These are phyloP conservation scores for Penicillium soppii DNA, from an alignment of 495 filamentous ascomycete species.

Conservation along the genomic window DNA sequence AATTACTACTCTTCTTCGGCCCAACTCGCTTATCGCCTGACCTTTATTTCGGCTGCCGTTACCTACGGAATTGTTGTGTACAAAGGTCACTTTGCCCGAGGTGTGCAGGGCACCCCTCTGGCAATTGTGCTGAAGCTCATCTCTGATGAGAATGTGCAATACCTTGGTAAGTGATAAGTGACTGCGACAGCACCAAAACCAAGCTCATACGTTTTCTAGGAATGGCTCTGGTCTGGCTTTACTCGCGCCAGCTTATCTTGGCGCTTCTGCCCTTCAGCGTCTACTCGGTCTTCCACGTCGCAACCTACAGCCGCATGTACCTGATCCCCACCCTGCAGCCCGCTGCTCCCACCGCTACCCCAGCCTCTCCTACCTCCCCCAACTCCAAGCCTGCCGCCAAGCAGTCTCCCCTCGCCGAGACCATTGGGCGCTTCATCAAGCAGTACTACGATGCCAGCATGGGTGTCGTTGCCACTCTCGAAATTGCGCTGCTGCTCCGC, in stretches of 20 bases:
- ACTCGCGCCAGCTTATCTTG: conserved; percentile 81
- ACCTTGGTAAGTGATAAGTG: conserved; percentile 68
- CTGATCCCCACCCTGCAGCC: conserved; percentile 53
- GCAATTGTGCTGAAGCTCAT: conserved; percentile 62
- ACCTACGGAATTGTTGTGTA: conserved; percentile 99
- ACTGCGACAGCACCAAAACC: neutral
- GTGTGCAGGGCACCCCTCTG: conserved; percentile 59
- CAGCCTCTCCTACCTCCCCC: conserved; percentile 57
- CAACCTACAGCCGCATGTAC: conserved; percentile 64
- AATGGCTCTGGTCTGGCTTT: conserved; percentile 95
- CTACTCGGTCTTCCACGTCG: conserved; percentile 97
- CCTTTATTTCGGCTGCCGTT: conserved; percentile 81
- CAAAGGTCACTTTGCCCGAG: conserved; percentile 87
- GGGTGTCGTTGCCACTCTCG: conserved; percentile 74
- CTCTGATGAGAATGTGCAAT: conserved; percentile 95
- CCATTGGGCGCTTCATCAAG: conserved; percentile 91
- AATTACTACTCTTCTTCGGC: conserved; percentile 74
- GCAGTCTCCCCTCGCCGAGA: conserved; percentile 69
- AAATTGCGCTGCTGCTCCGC: conserved; percentile 80
- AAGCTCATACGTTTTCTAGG: conserved; percentile 46
- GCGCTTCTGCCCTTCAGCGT: conserved; percentile 93
- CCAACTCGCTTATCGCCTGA: conserved; percentile 78
- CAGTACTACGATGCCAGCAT: conserved; percentile 92
- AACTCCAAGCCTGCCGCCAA: conserved; percentile 56
- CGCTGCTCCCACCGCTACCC: conserved; percentile 30